These are phyloP conservation scores for Nakaseomyces uthaithaninus DNA, from an alignment of 1,139 yeast species.

Conservation along the genomic window DNA sequence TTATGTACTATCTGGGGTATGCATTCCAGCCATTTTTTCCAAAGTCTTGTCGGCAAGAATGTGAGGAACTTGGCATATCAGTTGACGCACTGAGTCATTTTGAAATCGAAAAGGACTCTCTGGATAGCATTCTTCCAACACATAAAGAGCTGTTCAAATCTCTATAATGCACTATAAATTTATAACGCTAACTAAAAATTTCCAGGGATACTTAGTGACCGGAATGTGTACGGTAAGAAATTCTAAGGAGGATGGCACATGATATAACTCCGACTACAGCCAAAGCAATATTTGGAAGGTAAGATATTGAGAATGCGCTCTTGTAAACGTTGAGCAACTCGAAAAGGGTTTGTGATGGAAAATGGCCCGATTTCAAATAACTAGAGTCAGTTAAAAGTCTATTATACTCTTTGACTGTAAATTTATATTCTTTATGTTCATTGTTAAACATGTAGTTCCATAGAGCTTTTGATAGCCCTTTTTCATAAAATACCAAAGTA, in stretches of 20 bases:
- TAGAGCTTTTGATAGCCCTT: constrained; percentile 26
- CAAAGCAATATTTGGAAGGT: constrained; percentile 23
- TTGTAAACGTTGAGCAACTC: constrained; percentile 26
- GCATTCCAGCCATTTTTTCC: constrained; percentile 22
- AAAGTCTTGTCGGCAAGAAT: constrained; percentile 18
- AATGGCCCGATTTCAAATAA: constrained; percentile 31
- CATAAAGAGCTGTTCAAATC: background rate
- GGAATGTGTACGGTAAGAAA: constrained; percentile 1
- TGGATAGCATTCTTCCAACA: constrained; percentile 18
- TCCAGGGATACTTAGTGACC: background rate
- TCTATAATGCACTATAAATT: background rate
- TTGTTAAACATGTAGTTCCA: constrained; percentile 30
- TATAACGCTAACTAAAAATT: too few relatives aligned
- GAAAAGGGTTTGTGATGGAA: constrained; percentile 22
- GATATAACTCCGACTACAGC: constrained; percentile 17
- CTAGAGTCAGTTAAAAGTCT: constrained; percentile 32
- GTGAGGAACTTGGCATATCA: constrained; percentile 17
- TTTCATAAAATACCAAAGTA: constrained; percentile 35
- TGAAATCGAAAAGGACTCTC: constrained; percentile 15
- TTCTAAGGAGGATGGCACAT: background rate
- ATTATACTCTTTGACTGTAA: constrained; percentile 20
- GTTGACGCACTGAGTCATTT: constrained; percentile 14
- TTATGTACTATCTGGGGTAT: constrained; percentile 25
- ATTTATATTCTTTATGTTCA: constrained; percentile 13
- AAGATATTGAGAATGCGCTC: constrained; percentile 24